These are phyloP conservation scores for Pichia insulana DNA, from an alignment of 805 yeast species.

Conservation along the genomic window DNA sequence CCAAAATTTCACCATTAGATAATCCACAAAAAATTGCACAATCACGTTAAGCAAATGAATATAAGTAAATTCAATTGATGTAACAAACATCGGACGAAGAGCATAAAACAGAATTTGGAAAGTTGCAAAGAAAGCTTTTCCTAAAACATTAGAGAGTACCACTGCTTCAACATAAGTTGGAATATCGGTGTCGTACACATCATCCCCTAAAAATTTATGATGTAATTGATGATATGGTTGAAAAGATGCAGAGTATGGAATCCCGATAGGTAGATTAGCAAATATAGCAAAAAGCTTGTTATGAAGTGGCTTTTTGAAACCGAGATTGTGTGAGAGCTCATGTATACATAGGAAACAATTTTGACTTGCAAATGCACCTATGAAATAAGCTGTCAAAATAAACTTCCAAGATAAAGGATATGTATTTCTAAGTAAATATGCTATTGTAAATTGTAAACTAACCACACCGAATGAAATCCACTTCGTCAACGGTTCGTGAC, in stretches of 20 bases:
- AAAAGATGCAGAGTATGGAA: slow-evolving; percentile 83
- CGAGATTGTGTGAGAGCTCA: slow-evolving; percentile 78
- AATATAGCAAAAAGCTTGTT: slow-evolving; percentile 72
- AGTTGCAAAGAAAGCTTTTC: slow-evolving; percentile 85
- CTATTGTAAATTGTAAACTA: slow-evolving; percentile 53
- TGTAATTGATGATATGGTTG: slow-evolving; percentile 88
- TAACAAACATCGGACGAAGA: slow-evolving; percentile 78
- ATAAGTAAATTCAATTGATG: slow-evolving; percentile 63
- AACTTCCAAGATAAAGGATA: slow-evolving; percentile 45
- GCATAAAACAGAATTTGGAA: slow-evolving; percentile 88
- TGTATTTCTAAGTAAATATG: slow-evolving; percentile 52
- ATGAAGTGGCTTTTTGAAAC: slow-evolving; percentile 68
- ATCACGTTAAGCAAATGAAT: slow-evolving; percentile 64
- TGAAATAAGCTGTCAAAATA: slow-evolving; percentile 55
- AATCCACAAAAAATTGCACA: slow-evolving; percentile 53
- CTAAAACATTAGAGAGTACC: slow-evolving; percentile 64
- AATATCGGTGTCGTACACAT: slow-evolving; percentile 73
- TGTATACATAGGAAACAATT: slow-evolving; percentile 82
- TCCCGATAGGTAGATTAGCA: slow-evolving; percentile 78
- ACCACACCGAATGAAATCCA: slow-evolving; percentile 64
- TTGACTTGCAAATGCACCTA: slow-evolving; percentile 84
- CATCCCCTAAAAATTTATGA: slow-evolving; percentile 86
- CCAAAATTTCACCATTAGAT: slow-evolving; percentile 46
- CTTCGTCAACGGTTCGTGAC: slow-evolving; percentile 81
- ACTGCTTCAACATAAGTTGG: slow-evolving; percentile 77